Evolutionary conservation across 2,329 filamentous ascomycete genomes (phyloP), one percentile per base, ranked within the genome.

Genomic region (Trichophyton mentagrophytes): DNA sequence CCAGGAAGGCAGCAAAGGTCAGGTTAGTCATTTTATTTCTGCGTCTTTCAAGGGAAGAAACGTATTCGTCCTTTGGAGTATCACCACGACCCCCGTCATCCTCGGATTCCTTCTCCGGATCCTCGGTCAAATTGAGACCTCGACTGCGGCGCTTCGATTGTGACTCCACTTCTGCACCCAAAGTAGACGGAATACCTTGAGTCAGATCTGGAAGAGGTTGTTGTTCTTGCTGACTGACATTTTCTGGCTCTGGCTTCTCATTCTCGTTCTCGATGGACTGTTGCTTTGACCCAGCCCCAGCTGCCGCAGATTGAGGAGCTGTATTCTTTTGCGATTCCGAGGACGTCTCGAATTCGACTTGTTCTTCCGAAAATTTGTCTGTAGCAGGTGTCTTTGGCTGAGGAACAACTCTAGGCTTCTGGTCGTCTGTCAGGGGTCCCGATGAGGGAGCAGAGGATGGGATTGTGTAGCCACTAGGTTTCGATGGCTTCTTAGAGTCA

Each of bases 101-200:
- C 67, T 79, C 74, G 63, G 79, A 75, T 53, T 71, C 68, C 36
- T 57, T 61, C 59, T 64, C 63, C 3, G 78, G 76, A 58, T 81
- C 79, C 68, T 83, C 80, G 17, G 79, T 80, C 60, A 83, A 70
- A 65, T 82, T 82, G 60, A 82, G 67, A 15, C 70, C 70, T 57
- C 72, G 67, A 40, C 72, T 68, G 53, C 65, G 61, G 25, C 68
- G 66, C 65, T 72, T 76, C 65, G 64, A 66, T 66, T 71, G 77
- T 69, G 66, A 71, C 60, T 72, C 73, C 60, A 86, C 82, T 74
- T 96, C 92, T 62, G 86, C 86, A 61, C 86, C 88, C 60, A 96
- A 81, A 0, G 91, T 96, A 1, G 91, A 96, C 0, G 92, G 92
- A 64, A 97, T 95, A 65, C 92, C 92, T 69, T 92, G 86, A n/a